Evolutionary conservation across 257 asterid species (phyloP).

Genomic region (Capsicum rhomboideum): DNA sequence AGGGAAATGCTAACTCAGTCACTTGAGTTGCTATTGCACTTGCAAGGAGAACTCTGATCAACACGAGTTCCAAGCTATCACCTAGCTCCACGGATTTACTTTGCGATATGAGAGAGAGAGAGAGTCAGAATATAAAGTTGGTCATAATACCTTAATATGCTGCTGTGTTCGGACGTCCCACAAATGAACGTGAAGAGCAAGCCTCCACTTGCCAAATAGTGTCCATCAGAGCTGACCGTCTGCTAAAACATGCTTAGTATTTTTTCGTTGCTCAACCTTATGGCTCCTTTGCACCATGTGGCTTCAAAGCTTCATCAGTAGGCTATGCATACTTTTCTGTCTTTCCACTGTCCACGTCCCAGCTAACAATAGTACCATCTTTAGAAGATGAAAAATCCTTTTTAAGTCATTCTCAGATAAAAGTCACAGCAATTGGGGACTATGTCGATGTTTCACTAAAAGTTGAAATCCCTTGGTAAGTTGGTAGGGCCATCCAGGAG

Average conservation of each 20-base stretch:
- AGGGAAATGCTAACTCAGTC: neutral
- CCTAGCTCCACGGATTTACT: neutral
- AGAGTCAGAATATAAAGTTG: neutral
- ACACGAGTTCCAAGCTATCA: neutral
- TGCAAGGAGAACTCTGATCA: neutral
- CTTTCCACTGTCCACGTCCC: conserved; percentile 83
- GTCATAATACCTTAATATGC: conserved; percentile 59
- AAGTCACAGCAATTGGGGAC: conserved; percentile 65
- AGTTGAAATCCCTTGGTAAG: conserved; percentile 50
- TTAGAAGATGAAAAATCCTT: conserved; percentile 89
- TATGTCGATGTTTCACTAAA: conserved; percentile 71
- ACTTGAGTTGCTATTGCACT: neutral
- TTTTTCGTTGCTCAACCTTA: conserved; percentile 72
- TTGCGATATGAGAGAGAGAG: neutral
- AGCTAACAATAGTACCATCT: conserved; percentile 66
- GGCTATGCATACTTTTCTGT: conserved; percentile 66
- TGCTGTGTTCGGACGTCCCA: conserved; percentile 87
- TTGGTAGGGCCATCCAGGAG: too few species aligned
- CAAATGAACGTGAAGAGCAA: conserved; percentile 87
- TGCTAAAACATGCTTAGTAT: conserved; percentile 70
- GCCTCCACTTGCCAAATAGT: conserved; percentile 93
- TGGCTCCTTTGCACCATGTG: conserved; percentile 67
- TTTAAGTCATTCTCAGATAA: conserved; percentile 66
- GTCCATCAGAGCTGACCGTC: conserved; percentile 83
- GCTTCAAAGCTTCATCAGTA: conserved; percentile 49